These are phyloP conservation scores for Truncatella angustata DNA, from an alignment of 2,329 filamentous ascomycete species.

Conservation along the genomic window DNA sequence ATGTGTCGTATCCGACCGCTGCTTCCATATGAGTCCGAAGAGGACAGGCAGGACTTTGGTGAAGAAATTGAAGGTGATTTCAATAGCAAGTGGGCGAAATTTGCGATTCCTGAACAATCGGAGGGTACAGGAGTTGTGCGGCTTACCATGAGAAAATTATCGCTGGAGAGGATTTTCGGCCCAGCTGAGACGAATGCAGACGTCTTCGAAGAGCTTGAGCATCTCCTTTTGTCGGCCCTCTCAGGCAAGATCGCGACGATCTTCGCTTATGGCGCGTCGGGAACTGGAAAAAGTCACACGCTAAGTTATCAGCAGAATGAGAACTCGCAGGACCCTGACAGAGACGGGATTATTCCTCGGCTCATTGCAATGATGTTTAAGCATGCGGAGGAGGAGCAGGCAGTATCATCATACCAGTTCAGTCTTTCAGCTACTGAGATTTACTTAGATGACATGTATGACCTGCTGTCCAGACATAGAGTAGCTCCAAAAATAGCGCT, in stretches of 20 bases:
- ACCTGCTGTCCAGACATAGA: background rate
- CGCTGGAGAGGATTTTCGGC: slow-evolving; percentile 1
- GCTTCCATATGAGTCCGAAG: background rate
- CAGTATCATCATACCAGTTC: background rate
- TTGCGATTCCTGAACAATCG: background rate
- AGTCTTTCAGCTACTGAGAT: background rate
- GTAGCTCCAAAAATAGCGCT: background rate
- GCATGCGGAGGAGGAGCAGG: background rate
- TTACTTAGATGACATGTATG: background rate
- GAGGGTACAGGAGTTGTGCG: background rate
- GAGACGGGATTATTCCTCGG: background rate
- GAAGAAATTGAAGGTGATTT: background rate
- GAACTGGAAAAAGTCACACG: background rate
- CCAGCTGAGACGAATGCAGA: background rate
- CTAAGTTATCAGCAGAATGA: background rate
- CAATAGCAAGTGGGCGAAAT: background rate
- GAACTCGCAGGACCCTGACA: background rate
- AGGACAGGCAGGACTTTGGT: background rate
- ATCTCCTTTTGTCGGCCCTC: background rate
- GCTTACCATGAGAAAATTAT: background rate
- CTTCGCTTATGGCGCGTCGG: background rate
- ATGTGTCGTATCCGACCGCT: background rate
- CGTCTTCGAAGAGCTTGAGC: slow-evolving; percentile 1
- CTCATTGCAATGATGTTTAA: background rate
- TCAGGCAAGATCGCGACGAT: background rate